Conservation (phyloP, 306 rosid genomes). For the Quercus parvula region DNA sequence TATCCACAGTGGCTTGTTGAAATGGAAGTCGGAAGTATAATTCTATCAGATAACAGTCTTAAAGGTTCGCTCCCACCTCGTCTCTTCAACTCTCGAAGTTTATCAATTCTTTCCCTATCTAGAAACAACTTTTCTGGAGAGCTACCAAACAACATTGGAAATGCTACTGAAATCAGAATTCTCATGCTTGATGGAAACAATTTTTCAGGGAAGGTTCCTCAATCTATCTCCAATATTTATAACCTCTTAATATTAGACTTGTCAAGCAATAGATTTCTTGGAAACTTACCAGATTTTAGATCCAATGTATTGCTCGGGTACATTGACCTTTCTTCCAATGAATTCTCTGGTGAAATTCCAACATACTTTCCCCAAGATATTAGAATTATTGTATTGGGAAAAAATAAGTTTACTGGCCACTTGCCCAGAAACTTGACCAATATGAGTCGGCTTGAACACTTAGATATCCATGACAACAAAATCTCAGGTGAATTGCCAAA, state of each 20-base stretch:
- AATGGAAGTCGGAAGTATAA: constrained; percentile 22
- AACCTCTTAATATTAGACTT: constrained; percentile 26
- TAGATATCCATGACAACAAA: constrained; percentile 31
- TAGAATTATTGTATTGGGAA: neutral
- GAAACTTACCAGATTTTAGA: constrained; percentile 17
- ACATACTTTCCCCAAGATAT: constrained; percentile 19
- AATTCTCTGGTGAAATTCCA: constrained; percentile 25
- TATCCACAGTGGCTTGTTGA: constrained; percentile 31
- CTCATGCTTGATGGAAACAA: constrained; percentile 28
- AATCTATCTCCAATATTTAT: constrained; percentile 21
- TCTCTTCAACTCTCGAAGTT: constrained; percentile 11
- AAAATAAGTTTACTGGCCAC: constrained; percentile 3
- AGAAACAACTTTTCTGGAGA: constrained; percentile 29
- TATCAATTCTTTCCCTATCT: constrained; percentile 16
- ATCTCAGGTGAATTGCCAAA: too few species aligned
- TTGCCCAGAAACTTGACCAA: constrained; percentile 22
- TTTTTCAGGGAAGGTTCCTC: constrained; percentile 23
- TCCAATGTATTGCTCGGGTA: constrained; percentile 5
- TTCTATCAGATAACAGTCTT: constrained; percentile 25
- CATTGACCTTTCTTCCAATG: constrained; percentile 28
- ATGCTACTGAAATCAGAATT: constrained; percentile 10
- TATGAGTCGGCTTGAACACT: constrained; percentile 15
- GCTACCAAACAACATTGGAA: constrained; percentile 24
- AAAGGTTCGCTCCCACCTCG: constrained; percentile 25
- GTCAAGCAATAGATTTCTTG: constrained; percentile 20